A percentile compares a stretch with the other conserved stretches of the same genome.
phyloP scores from a whole-genome alignment of 164 flowering plant species.

The Stephania japonica region DNA sequence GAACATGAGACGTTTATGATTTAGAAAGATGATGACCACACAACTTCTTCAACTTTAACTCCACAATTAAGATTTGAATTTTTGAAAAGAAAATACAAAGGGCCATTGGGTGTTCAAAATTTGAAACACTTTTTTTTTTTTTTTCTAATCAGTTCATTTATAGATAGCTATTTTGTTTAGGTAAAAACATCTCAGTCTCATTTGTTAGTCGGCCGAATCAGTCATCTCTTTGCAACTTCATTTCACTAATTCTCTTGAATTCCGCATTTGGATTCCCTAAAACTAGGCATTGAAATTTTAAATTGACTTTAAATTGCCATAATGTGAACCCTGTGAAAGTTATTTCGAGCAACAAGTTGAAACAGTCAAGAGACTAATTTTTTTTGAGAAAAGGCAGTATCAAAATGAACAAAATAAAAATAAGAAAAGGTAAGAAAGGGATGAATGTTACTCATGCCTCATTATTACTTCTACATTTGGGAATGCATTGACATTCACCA shows the following conservation, averaged over 20 bases:
- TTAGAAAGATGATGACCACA: neutral
- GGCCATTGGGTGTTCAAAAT: neutral
- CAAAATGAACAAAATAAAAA: too few relatives aligned
- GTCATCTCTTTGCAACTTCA: neutral
- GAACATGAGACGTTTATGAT: neutral
- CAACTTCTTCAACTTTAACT: neutral
- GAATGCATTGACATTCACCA: too few relatives aligned
- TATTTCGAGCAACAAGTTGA: too few relatives aligned
- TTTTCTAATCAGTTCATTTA: too few relatives aligned
- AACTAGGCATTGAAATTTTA: neutral
- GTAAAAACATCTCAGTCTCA: neutral
- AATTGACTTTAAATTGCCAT: neutral
- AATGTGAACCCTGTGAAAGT: neutral
- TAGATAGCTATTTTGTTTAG: neutral
- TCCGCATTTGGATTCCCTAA: neutral
- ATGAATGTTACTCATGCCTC: too few relatives aligned
- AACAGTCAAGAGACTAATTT: too few relatives aligned
- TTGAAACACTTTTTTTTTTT: neutral
- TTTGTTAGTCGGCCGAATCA: neutral
- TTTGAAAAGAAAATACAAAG: neutral
- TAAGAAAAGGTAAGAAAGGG: too few relatives aligned
- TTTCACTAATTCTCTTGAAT: neutral
- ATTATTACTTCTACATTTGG: too few relatives aligned
- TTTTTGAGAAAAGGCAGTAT: too few relatives aligned
- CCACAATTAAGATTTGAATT: neutral